Conservation (phyloP, 441 rosid genomes). For the Adansonia grandidieri region DNA sequence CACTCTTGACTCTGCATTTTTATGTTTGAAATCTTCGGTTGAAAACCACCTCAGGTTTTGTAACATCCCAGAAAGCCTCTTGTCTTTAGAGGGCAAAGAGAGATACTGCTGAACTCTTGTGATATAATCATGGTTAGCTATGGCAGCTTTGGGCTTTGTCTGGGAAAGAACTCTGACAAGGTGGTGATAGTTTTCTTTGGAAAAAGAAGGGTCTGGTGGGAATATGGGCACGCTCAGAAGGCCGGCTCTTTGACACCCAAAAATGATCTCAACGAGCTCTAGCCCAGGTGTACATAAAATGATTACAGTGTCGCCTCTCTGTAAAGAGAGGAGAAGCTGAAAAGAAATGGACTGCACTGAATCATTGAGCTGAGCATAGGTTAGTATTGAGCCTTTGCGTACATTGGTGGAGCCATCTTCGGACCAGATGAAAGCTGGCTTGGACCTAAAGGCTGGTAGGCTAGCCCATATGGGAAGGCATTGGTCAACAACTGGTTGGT, state of each 20-base stretch:
- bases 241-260: slow-evolving; percentile 73
- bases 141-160: slow-evolving; percentile 58
- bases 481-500: slow-evolving; percentile 65
- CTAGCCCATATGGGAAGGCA: slow-evolving; percentile 64
- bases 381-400: slow-evolving; percentile 33
- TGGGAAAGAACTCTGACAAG: slow-evolving; percentile 56
- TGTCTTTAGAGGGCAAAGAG: slow-evolving; percentile 36
- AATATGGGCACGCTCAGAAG: slow-evolving; percentile 51
- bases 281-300: slow-evolving; percentile 61
- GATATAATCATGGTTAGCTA: slow-evolving; percentile 48
- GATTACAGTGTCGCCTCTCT: slow-evolving; percentile 49
- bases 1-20: neutral
- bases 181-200: slow-evolving; percentile 43
- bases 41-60: slow-evolving; percentile 49
- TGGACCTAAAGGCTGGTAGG: slow-evolving; percentile 50
- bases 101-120: slow-evolving; percentile 37
- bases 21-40: slow-evolving; percentile 37
- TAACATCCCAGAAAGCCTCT: slow-evolving; percentile 41
- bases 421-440: slow-evolving; percentile 71
- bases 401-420: slow-evolving; percentile 31
- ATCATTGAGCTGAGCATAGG: slow-evolving; percentile 50
- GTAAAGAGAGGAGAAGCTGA: slow-evolving; percentile 32
- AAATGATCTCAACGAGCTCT: slow-evolving; percentile 53
- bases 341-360: slow-evolving; percentile 46
- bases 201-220: slow-evolving; percentile 54